These are phyloP conservation scores for Hirschfeldia incana DNA, from an alignment of 345 rosid genomes.

Conservation along the genomic window DNA sequence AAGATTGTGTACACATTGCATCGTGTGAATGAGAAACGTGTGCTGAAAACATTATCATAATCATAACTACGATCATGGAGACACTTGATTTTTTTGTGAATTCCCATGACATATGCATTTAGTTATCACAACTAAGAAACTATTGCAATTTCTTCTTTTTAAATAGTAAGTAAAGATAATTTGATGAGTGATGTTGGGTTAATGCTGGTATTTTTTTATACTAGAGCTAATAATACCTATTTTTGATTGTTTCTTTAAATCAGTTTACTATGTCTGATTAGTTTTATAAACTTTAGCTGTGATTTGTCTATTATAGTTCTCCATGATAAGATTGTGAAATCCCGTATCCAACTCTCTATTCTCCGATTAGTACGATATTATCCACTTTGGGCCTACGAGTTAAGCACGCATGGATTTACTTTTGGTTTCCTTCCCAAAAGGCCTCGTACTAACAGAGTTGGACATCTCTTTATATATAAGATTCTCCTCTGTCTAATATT, in stretches of 20 bases:
- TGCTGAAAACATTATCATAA: background rate
- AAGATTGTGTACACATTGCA: background rate
- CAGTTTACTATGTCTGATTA: background rate
- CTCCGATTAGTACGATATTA: no score
- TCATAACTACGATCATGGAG: background rate
- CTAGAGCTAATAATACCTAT: background rate
- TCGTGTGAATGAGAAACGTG: background rate
- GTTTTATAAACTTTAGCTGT: background rate
- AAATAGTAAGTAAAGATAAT: background rate
- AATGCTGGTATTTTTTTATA: background rate
- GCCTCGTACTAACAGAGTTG: no score
- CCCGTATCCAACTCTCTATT: no score
- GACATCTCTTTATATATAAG: no score
- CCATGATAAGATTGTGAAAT: no score
- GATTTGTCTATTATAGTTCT: background rate
- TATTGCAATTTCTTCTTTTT: background rate
- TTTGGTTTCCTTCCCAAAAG: no score
- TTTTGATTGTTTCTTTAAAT: background rate
- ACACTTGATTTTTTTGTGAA: background rate
- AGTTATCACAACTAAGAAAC: background rate
- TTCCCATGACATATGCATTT: background rate
- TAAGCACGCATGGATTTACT: no score
- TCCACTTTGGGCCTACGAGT: no score
- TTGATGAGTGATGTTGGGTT: background rate
- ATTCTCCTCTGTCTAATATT: no score